Evolutionary conservation across 2,329 filamentous ascomycete genomes (phyloP).

Genomic region (Clarireedia homoeocarpa): DNA sequence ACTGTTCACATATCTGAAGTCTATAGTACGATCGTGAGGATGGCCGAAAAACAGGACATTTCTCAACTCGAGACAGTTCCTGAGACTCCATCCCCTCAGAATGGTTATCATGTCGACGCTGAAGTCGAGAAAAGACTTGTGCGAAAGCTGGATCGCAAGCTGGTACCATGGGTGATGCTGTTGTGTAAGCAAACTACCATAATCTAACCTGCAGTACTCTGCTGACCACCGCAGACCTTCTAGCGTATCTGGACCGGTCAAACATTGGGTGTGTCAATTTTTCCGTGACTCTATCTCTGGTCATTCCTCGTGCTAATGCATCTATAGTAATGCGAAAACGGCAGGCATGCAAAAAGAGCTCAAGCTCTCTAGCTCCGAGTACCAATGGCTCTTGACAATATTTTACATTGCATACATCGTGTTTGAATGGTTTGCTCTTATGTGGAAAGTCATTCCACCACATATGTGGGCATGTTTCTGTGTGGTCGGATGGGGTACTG

Average conservation of each 20-base stretch:
- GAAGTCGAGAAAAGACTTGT: constrained; percentile 40
- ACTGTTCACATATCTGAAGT: no score
- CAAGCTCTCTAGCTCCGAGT: constrained; percentile 35
- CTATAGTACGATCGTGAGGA: not conserved
- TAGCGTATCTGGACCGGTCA: constrained; percentile 41
- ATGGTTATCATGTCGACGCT: not conserved
- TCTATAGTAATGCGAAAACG: constrained; percentile 41
- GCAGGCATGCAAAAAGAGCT: constrained; percentile 45
- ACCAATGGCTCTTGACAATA: constrained; percentile 34
- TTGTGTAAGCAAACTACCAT: constrained; percentile 10
- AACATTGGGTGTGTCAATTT: constrained; percentile 37
- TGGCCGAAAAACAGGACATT: not conserved
- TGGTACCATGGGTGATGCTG: constrained; percentile 36
- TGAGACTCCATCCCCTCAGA: not conserved
- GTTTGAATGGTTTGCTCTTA: constrained; percentile 34
- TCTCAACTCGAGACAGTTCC: not conserved
- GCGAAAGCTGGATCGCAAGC: constrained; percentile 48
- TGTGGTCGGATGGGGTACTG: constrained; percentile 30
- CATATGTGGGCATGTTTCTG: constrained; percentile 33
- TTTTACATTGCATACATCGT: constrained; percentile 35
- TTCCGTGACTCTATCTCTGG: not conserved
- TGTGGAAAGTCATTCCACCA: constrained; percentile 33
- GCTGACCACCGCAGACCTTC: constrained; percentile 30
- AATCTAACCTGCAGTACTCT: not conserved
- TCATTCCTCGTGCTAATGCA: not conserved